A percentile compares a stretch with the other conserved stretches of the same genome.
phyloP scores from a whole-genome alignment of 1,284 basidiomycete genomes.

The Sporisorium scitamineum region DNA sequence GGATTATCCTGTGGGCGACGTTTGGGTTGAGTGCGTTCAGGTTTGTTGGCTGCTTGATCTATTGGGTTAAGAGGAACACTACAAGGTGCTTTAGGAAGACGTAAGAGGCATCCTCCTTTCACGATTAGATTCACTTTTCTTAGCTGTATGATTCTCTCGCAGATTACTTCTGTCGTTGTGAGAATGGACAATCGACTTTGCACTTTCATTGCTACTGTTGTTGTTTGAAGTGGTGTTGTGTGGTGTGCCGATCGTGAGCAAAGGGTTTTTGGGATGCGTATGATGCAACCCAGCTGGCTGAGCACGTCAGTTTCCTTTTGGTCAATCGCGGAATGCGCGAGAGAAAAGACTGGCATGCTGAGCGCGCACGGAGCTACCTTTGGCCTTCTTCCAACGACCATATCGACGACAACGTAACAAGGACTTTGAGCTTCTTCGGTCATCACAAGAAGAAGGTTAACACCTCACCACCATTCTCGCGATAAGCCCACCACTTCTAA shows the following conservation, averaged over 20 bases:
- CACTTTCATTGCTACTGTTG: too few species aligned
- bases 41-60: slow-evolving; percentile 72
- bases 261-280: neutral
- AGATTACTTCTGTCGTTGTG: too few species aligned
- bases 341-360: slow-evolving; percentile 7
- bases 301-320: slow-evolving; percentile 28
- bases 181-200: slow-evolving; percentile 11
- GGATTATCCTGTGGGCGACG: slow-evolving; percentile 87
- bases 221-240: neutral
- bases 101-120: too few species aligned
- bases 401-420: too few species aligned
- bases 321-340: slow-evolving; percentile 20
- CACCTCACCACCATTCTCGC: slow-evolving; percentile 2
- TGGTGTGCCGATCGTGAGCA: neutral
- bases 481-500: neutral
- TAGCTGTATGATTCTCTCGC: too few species aligned
- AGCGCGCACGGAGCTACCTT: slow-evolving; percentile 7
- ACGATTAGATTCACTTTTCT: too few species aligned
- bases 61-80: slow-evolving; percentile 62
- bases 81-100: slow-evolving; percentile 64
- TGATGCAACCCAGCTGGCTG: slow-evolving; percentile 25
- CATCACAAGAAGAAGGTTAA: too few species aligned
- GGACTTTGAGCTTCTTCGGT: too few species aligned
- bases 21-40: slow-evolving; percentile 84
- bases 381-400: neutral